Base-by-base conservation (phyloP, 768 basidiomycete genomes). In the Leccinum disarticulatum region DNA sequence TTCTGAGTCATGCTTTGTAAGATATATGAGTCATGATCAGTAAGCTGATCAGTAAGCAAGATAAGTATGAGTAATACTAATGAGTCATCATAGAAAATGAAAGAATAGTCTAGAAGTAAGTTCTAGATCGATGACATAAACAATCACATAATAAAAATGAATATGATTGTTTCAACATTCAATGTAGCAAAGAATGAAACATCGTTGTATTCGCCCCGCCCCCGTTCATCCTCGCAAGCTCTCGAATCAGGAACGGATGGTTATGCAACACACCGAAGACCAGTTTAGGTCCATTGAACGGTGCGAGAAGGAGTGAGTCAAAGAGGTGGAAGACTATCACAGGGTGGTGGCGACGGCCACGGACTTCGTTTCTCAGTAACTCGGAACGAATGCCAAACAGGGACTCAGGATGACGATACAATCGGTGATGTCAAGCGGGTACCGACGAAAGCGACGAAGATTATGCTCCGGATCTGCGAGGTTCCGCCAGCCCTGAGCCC, bases 281-380 rank as follows among this genome's bases (percentile, higher is more conserved):
- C 75, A 61, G 71, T 70, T 58, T 57, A 61, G 50, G 58, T 66
- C 58, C 58, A 73, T 70, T 55, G 68, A 64, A 63, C 73, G 78
- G 65, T 85, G 85, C 66, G 80, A 86, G 66, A 77, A 81, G 28
- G 82, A 84, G 49, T 89, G 84, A 83, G 67, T 76, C 54, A 79
- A 79, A 30, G 77, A 47, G 88, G 87, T 6, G 87, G 88, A 28
- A 81, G 64, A 60, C 55, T 82, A 15, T 74, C 66, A 25, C 66
- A 64, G 36, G 63, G 64, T 30, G 63, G 52, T 25, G 63, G 61
- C 10, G 64, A 62, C 17, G 41, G 33, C 19, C 51, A 41, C 59
- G 68, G 50, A 61, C 62, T n/a, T 66, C 70, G 15, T 70, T 55
- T 69, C 62, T 30, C 73, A 73, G 54, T 72, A 58, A 13, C 69